These are phyloP conservation scores for Ogataea trehaloabstinens DNA, from an alignment of 805 yeast species.

Conservation along the genomic window DNA sequence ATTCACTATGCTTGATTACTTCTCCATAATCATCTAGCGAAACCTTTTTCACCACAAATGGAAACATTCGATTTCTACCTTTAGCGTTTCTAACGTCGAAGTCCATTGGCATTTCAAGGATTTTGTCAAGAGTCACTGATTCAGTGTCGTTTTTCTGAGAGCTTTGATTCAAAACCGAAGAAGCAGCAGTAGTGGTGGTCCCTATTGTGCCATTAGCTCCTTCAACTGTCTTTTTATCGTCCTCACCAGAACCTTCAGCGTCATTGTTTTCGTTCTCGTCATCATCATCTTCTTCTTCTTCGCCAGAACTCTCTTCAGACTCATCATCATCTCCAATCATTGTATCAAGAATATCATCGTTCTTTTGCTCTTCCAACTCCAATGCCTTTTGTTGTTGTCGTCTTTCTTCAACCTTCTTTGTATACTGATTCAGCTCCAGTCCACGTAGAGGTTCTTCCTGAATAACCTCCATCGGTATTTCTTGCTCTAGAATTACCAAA, in stretches of 20 bases:
- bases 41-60: conserved; percentile 55
- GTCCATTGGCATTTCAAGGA: conserved; percentile 47
- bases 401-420: conserved; percentile 42
- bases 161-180: conserved; percentile 13
- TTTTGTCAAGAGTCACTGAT: conserved; percentile 34
- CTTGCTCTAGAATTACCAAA: conserved; percentile 51
- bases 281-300: conserved; percentile 17
- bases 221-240: conserved; percentile 21
- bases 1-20: conserved; percentile 63
- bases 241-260: conserved; percentile 2
- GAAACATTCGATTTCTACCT: conserved; percentile 70
- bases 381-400: conserved; percentile 39
- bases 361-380: conserved; percentile 31
- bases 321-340: conserved; percentile 33
- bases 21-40: conserved; percentile 89
- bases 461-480: conserved; percentile 32
- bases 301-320: conserved; percentile 20
- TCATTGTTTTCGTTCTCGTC: conserved; percentile 10
- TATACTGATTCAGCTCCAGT: conserved; percentile 48
- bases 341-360: conserved; percentile 29
- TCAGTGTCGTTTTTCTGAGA: conserved; percentile 21
- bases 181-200: conserved; percentile 17
- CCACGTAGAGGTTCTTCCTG: conserved; percentile 52
- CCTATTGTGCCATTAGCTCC: conserved; percentile 32
- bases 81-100: conserved; percentile 51